Evolutionary conservation across 192 early-diverging fungal species (phyloP), one percentile per base, ranked within the genome.

Genomic region (Pilaira anomala): DNA sequence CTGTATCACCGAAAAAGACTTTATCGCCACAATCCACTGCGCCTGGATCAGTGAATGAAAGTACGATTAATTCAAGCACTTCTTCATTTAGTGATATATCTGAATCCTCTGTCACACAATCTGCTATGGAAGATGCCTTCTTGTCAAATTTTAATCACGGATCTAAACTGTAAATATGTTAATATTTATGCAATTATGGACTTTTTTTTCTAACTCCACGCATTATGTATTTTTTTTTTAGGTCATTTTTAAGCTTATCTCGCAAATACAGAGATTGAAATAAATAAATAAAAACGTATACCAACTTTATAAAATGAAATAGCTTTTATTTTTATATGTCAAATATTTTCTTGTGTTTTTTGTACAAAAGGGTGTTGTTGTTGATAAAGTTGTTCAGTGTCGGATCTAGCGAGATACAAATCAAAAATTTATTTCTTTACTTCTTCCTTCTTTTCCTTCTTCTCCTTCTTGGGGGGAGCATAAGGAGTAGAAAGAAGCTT

Each of bases 401-500:
- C 7, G 1, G 33, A 36, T 36, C 33, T 36, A 36, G 11, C 7
- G 33, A 36, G 11, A 36, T 36, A 36, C 30, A 9, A n/a, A n/a
- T n/a, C n/a, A 9, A 36, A 36, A 36, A 36, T 36, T 36, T 36
- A 36, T n/a, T n/a, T n/a, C n/a, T n/a, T n/a, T 52, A 52, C 50
- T 48, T 22, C 45, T 55, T 30, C 16, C 45, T 55, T 30, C 16
- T 11, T 13, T 3, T 11, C 39, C 56, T 41, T 41, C 25, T 36
- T 36, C 33, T 36, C 33, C 33, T 36, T 83, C 52, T 70, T 71
- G 62, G 67, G 76, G 40, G 69, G 71, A 62, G 67, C 75, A 57
- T 79, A 74, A 58, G 67, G 49, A 44, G 82, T 79, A 33, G 85
- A 76, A 60, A 98, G 78, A 29, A 98, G 79, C 63, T 85, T 75